Evolutionary conservation across 2,329 filamentous ascomycete genomes (phyloP).

Genomic region (Fusarium tupiense): DNA sequence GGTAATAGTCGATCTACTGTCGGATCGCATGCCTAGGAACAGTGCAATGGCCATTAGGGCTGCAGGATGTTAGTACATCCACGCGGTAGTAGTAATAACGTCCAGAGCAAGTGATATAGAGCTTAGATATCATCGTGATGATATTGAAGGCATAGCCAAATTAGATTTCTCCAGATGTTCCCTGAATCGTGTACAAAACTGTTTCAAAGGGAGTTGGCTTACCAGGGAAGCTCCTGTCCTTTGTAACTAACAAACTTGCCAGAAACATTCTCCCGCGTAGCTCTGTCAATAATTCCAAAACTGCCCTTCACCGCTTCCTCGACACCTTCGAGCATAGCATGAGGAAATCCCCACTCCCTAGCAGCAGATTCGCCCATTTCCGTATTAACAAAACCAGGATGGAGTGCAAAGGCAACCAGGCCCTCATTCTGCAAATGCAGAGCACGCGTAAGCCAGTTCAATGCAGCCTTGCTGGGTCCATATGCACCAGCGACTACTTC

Average conservation of each 20-base stretch:
- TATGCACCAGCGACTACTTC: conserved; percentile 46
- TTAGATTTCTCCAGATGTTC: no score
- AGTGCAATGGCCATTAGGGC: neutral
- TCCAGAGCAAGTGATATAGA: no score
- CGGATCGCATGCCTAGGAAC: accelerated
- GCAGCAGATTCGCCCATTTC: conserved; percentile 46
- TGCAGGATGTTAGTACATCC: no score
- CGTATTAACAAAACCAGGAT: conserved; percentile 53
- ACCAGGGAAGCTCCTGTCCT: conserved; percentile 46
- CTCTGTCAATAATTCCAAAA: conserved; percentile 49
- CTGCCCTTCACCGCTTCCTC: conserved; percentile 48
- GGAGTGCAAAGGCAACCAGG: conserved; percentile 46
- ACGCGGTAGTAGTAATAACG: no score
- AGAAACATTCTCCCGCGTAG: conserved; percentile 45
- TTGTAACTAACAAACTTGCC: conserved; percentile 49
- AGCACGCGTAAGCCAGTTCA: conserved; percentile 48
- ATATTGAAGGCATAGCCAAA: no score
- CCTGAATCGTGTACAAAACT: no score
- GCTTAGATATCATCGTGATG: no score
- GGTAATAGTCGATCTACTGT: accelerated
- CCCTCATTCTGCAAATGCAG: conserved; percentile 43
- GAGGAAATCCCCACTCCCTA: conserved; percentile 45
- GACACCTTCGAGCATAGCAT: conserved; percentile 41
- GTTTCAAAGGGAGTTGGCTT: neutral
- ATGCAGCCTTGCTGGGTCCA: conserved; percentile 48